Evolutionary conservation across 2,329 filamentous ascomycete species (phyloP), one percentile per base, ranked within the genome.

Genomic region (Kalmusia sp.): DNA sequence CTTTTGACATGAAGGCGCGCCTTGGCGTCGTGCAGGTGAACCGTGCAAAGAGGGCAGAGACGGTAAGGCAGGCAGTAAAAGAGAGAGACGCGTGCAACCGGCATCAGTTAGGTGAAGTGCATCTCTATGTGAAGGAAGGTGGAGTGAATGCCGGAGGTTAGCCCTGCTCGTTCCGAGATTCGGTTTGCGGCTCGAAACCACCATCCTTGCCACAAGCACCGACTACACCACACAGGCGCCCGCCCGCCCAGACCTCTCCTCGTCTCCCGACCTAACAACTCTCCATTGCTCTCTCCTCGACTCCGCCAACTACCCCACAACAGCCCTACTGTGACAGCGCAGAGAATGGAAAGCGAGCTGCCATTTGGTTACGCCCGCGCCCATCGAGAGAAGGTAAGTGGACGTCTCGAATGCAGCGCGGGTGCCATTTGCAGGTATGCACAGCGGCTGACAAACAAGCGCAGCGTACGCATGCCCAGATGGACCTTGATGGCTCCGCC

Each of bases 401-500:
- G 52, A 52, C 41, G 54, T 54, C 30, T 24, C 24, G 27, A 35
- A 35, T 46, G 51, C 33, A 25, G 37, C 27, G 21, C 46, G 33
- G 46, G 45, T 51, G 46, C 49, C 38, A 44, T 46, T 33, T 50
- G 40, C 59, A 44, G 47, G 38, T 17, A 34, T 40, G 51, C 45
- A 44, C 11, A 24, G 17, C 25, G 19, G 53, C 61, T 65, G 57
- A 63, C 56, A 39, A 47, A 49, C 19, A 17, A 12, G 14, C 34
- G 19, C 59, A 76, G 73, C 68, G 72, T 60, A 66, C 70, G 40
- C 67, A 70, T 62, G 61, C 62, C 35, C 67, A 67, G 44, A 71
- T 73, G 67, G 68, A 74, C 33, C 51, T 63, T 34, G 63, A 66
- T 27, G 59, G 62, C 53, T 63, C 62, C 52, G 51, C 60, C 30